Conservation (phyloP, 164 flowering plant species). For the Piper longum region DNA sequence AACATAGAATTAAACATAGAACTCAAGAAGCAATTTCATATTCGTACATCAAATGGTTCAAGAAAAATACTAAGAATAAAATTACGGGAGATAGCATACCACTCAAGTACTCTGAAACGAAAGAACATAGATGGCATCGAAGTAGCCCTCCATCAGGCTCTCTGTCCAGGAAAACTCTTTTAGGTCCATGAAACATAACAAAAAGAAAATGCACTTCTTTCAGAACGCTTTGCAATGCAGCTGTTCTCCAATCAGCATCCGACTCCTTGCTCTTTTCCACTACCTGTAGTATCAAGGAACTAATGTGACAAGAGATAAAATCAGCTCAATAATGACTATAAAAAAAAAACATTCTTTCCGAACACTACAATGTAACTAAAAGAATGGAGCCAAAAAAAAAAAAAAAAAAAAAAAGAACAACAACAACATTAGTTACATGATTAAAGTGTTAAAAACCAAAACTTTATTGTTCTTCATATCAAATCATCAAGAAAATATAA, state of each 20-base stretch:
- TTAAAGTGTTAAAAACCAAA: too few relatives aligned
- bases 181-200: constrained; percentile 78
- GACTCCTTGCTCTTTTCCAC: constrained; percentile 73
- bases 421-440: too few relatives aligned
- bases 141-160: constrained; percentile 69
- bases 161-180: constrained; percentile 71
- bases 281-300: constrained; percentile 30
- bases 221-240: constrained; percentile 60
- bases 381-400: too few relatives aligned
- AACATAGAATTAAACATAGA: constrained; percentile 29
- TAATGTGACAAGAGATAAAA: neutral
- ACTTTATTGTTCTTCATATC: too few relatives aligned
- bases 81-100: constrained; percentile 28
- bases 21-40: constrained; percentile 14
- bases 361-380: neutral
- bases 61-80: neutral
- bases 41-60: neutral
- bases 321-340: neutral
- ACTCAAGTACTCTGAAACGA: constrained; percentile 74
- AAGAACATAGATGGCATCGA: constrained; percentile 59
- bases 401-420: too few relatives aligned
- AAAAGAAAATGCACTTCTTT: constrained; percentile 91
- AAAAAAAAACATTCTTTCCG: neutral
- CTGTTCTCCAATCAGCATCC: constrained; percentile 68
- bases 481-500: too few relatives aligned